Base-by-base conservation (phyloP, 768 basidiomycete genomes). In the Dacryopinax primogenitus region DNA sequence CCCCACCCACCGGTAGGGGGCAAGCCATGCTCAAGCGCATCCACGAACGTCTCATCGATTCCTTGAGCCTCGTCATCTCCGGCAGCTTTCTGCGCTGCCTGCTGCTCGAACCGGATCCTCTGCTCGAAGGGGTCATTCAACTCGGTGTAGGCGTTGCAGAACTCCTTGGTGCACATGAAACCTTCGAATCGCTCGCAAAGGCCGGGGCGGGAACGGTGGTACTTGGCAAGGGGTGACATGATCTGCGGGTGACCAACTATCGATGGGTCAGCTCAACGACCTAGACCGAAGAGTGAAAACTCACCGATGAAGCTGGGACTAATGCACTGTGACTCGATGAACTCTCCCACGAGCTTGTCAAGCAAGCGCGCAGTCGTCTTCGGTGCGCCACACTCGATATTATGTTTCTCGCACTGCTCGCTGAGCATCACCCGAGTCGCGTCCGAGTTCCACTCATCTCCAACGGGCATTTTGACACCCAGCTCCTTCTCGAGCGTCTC, bases 331-430 rank as follows among this genome's bases (percentile, higher is more conserved):
- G 88, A 90, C 74, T 99, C 96, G 74, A 99, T 98, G 77, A 81
- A 98, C 76, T 98, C 95, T 58, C 96, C 95, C 65, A 98, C 95
- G 68, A 99, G 91, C 91, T 98, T 99, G 79, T 98, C 96, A 41
- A 99, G 84, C 62, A 99, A 78, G 34, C 96, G 86, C 21, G 96
- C 84, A 73, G 92, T 97, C 45, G 96, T 98, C 67, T 92, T 86
- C 30, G 96, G 96, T 75, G 95, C 93, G 63, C 86, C 86, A 77
- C 96, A 99, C 9, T 98, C 93, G 12, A 99, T 92, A 66, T 92
- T 90, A 77, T 95, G 90, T 92, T 96, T 95, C 70, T 78, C 76
- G 74, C 88, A 90, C 63, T 97, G 76, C 16, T 87, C 90, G 58
- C 85, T 79, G 73, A 99, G 78, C 80, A 92, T 98, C 78, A 83